A percentile compares a stretch with the other conserved stretches of the same genome.
Evolutionary conservation across 1,139 yeast genomes (phyloP).

Genomic region (Komagataea norvegica): DNA sequence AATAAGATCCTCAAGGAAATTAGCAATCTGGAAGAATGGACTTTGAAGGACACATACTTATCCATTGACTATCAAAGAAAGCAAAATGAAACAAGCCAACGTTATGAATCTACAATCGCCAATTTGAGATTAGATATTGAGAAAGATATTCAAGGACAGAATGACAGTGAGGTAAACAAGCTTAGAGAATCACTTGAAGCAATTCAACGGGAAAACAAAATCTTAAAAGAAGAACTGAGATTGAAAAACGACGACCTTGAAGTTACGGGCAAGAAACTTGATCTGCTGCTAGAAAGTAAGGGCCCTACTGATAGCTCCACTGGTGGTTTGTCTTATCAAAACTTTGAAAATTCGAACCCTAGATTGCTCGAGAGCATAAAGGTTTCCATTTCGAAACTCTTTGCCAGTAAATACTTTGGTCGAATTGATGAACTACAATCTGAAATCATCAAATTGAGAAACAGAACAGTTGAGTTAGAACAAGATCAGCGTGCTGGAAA

Average conservation of each 20-base stretch:
- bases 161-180: not conserved
- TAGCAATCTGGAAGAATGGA: conserved; percentile 1
- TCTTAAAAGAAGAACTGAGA: conserved; percentile 2
- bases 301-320: not conserved
- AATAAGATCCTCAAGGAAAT: conserved; percentile 6
- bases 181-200: not conserved
- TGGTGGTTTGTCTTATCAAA: conserved; percentile 1
- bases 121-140: conserved; percentile 1
- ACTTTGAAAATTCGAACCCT: conserved; percentile 7
- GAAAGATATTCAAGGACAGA: conserved; percentile 3
- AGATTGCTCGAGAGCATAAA: conserved; percentile 1
- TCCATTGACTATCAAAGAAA: conserved; percentile 4
- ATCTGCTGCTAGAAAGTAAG: not conserved
- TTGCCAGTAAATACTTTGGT: not conserved
- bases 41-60: conserved; percentile 2
- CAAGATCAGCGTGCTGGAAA: not conserved
- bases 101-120: not conserved
- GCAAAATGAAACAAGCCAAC: not conserved
- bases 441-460: not conserved
- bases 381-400: conserved; percentile 3
- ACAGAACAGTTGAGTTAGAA: not conserved
- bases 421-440: conserved; percentile 2
- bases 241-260: conserved; percentile 3
- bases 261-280: not conserved
- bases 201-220: not conserved